Evolutionary conservation across 78 protist genomes (phyloP).

Genomic region (Dictyostelium purpureum): DNA sequence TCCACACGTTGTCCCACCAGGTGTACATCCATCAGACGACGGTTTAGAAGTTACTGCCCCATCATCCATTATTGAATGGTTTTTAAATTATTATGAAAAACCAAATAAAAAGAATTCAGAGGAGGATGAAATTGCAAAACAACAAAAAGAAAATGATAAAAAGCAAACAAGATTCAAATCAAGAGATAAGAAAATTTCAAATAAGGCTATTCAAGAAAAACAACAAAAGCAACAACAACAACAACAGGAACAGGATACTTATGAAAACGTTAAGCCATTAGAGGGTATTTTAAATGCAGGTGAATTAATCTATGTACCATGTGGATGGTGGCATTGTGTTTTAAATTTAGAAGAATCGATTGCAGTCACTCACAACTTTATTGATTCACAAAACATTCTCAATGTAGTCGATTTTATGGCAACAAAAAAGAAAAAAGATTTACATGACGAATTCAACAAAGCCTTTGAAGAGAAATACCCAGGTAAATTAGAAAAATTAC

Average conservation of each 20-base stretch:
- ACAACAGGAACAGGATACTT: conserved; percentile 14
- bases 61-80: conserved; percentile 83
- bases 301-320: conserved; percentile 88
- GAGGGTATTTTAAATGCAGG: conserved; percentile 79
- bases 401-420: conserved; percentile 49
- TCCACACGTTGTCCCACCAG: conserved; percentile 82
- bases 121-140: neutral
- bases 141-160: conserved; percentile 31
- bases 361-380: conserved; percentile 90
- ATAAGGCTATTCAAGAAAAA: neutral
- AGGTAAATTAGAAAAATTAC: neutral
- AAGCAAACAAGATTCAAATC: conserved; percentile 3
- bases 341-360: conserved; percentile 86
- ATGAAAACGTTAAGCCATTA: conserved; percentile 46
- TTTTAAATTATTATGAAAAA: conserved; percentile 67
- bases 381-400: conserved; percentile 19
- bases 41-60: conserved; percentile 82
- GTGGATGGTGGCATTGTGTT: conserved; percentile 90
- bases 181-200: neutral
- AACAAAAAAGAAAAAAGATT: conserved; percentile 55
- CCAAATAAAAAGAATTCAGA: neutral
- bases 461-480: conserved; percentile 25
- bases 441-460: conserved; percentile 2
- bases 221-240: neutral
- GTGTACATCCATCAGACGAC: conserved; percentile 81